phyloP scores from a whole-genome alignment of 2,329 filamentous ascomycete species.

The Gliomastix tumulicola region DNA sequence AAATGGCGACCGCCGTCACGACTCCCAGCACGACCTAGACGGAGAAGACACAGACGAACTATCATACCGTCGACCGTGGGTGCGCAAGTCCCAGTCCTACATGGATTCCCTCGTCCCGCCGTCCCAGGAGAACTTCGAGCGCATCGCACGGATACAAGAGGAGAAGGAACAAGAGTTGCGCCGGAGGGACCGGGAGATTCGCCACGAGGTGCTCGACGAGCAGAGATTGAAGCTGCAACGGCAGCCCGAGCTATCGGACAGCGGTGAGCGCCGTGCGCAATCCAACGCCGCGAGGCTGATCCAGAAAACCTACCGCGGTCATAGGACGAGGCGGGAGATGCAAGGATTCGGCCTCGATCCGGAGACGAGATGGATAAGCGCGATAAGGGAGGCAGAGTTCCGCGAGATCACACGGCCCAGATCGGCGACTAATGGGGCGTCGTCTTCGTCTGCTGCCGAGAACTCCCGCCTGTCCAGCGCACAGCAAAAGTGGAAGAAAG shows the following conservation, averaged over 20 bases:
- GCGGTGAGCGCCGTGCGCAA: not conserved
- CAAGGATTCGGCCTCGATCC: constrained; percentile 62
- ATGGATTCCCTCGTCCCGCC: constrained; percentile 43
- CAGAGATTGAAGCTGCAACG: constrained; percentile 13
- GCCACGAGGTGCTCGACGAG: constrained; percentile 23
- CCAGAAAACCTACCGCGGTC: constrained; percentile 71
- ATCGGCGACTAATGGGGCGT: constrained; percentile 1
- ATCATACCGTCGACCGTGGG: not conserved
- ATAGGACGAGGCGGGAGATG: constrained; percentile 65
- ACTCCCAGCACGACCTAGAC: too few relatives aligned
- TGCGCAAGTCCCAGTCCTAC: constrained; percentile 31
- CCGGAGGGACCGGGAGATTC: constrained; percentile 28
- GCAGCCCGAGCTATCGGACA: constrained; percentile 9
- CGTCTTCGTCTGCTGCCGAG: constrained; percentile 1
- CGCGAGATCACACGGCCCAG: constrained; percentile 31
- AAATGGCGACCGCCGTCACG: not conserved
- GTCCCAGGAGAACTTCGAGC: constrained; percentile 35
- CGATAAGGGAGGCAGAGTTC: constrained; percentile 51
- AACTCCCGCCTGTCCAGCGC: constrained; percentile 30
- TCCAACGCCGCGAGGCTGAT: constrained; percentile 48
- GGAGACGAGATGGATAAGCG: constrained; percentile 65
- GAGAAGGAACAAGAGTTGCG: constrained; percentile 35
- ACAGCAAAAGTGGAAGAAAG: constrained; percentile 68
- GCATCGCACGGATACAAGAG: constrained; percentile 42
- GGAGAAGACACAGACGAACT: too few relatives aligned